A percentile compares a stretch with the other conserved stretches of the same genome.
Conservation (phyloP, 2,329 filamentous ascomycete species). For the Huntiella omanensis region DNA sequence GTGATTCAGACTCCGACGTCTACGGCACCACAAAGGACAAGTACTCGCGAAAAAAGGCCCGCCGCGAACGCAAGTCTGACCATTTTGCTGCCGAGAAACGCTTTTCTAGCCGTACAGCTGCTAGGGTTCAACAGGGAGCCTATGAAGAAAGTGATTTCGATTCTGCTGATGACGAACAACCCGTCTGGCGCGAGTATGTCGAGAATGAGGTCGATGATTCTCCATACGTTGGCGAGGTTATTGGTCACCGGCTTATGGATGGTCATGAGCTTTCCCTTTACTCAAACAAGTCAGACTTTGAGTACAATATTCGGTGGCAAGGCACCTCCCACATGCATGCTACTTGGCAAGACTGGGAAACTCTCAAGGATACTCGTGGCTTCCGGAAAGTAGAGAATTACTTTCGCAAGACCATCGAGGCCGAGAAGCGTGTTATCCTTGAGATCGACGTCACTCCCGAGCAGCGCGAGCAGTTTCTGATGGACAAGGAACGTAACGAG, state of each 20-base stretch:
- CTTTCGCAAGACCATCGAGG: constrained; percentile 62
- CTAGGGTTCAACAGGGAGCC: constrained; percentile 43
- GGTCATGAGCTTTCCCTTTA: constrained; percentile 41
- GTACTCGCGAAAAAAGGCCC: constrained; percentile 55
- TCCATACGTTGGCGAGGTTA: constrained; percentile 76
- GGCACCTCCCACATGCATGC: constrained; percentile 88
- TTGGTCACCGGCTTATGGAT: constrained; percentile 67
- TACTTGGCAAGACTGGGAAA: constrained; percentile 74
- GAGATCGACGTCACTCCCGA: constrained; percentile 64
- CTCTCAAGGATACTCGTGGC: constrained; percentile 59
- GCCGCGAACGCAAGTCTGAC: constrained; percentile 50
- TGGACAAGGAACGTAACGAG: constrained; percentile 82
- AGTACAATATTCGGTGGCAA: constrained; percentile 93
- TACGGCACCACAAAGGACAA: constrained; percentile 62
- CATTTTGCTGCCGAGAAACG: constrained; percentile 62
- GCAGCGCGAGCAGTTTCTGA: constrained; percentile 79
- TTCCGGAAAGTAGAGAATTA: constrained; percentile 89
- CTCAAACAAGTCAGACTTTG: constrained; percentile 53
- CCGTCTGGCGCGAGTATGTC: constrained; percentile 42
- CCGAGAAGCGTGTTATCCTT: constrained; percentile 59
- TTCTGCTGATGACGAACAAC: constrained; percentile 35
- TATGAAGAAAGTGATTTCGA: constrained; percentile 51
- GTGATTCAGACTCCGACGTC: constrained; percentile 54
- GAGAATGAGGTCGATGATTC: constrained; percentile 55
- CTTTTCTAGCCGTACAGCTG: constrained; percentile 75